Evolutionary conservation across 2,329 filamentous ascomycete genomes (phyloP).

Genomic region (Exophiala sideris): DNA sequence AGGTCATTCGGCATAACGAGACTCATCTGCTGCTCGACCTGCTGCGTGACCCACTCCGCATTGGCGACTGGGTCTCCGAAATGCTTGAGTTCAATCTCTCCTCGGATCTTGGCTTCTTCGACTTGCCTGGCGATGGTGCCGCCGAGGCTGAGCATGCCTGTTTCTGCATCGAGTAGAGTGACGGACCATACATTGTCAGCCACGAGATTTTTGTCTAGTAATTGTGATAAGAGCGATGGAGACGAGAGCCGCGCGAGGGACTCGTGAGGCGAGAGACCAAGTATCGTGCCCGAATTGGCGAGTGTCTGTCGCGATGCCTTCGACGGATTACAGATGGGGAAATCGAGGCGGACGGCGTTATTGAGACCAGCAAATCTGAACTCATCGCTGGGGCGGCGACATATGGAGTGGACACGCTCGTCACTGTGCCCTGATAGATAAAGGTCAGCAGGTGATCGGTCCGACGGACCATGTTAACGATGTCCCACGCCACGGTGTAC

Average conservation of each 20-base stretch:
- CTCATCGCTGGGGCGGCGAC: slow-evolving; percentile 27
- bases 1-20: slow-evolving; percentile 5
- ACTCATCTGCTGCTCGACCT: slow-evolving; percentile 17
- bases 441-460: background rate
- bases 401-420: slow-evolving; percentile 27
- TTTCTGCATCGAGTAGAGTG: slow-evolving; percentile 31
- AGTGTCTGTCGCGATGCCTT: slow-evolving; percentile 31
- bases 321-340: slow-evolving; percentile 31
- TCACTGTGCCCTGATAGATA: slow-evolving; percentile 22
- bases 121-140: slow-evolving; percentile 30
- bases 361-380: slow-evolving; percentile 18
- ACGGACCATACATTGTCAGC: slow-evolving; percentile 30
- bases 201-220: slow-evolving; percentile 24
- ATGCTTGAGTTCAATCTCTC: slow-evolving; percentile 28
- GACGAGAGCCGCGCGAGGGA: slow-evolving; percentile 30
- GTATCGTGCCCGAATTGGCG: slow-evolving; percentile 27
- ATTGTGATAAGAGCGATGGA: slow-evolving; percentile 27
- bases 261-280: slow-evolving; percentile 32
- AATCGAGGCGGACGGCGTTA: slow-evolving; percentile 24
- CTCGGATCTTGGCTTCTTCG: slow-evolving; percentile 29
- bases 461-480: too few relatives aligned
- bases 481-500: too few relatives aligned
- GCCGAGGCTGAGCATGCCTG: slow-evolving; percentile 34
- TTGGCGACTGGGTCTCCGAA: slow-evolving; percentile 18
- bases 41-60: slow-evolving; percentile 16